Evolutionary conservation across 129 eudicot genomes (phyloP), one percentile per base, ranked within the genome.

Genomic region (Chrysanthemum lavandulifolium): DNA sequence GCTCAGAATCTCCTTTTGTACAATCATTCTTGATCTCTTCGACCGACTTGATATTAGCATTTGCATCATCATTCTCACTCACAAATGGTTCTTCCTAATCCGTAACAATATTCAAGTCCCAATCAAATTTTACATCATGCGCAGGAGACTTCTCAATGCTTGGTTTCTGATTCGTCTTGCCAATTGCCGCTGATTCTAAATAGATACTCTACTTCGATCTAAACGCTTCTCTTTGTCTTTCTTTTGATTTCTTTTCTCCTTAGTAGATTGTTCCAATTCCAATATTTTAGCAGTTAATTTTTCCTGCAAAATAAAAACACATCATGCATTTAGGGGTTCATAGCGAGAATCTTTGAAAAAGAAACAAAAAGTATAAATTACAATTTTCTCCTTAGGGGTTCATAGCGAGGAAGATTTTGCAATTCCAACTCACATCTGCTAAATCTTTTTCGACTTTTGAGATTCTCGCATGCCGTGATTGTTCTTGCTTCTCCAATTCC

Each of bases 401-500:
- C 93, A 82, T 19, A 83, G 7, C 79, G 86, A 61, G 93, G 93
- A 74, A 84, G 67, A 72, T 84, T 88, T 14, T 82, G 78, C 67
- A 90, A 76, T 77, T 81, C 85, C 61, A 53, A 16, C 71, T 94
- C 98, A 56, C 91, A 69, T 83, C 80, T 8, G 78, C 80, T 55
- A 94, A 83, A 48, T 88, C 96, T 73, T 86, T 83, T 73, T 84
- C 85, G 9, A 91, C 98, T 88, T 72, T 88, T 14, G 68, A 50
- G 31, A 90, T 81, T 76, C 86, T 86, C 76, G 75, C 82, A 68
- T 81, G 93, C 14, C 92, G 87, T 62, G 96, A 90, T 43, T 79
- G 84, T 77, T 87, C 97, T 66, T 87, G 96, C 79, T 67, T 78
- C 80, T 78, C 88, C 73, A 94, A 56, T 12, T 90, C 98, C 67